Conservation (phyloP, 1,284 basidiomycete genomes). For the Puccinia triticina region DNA sequence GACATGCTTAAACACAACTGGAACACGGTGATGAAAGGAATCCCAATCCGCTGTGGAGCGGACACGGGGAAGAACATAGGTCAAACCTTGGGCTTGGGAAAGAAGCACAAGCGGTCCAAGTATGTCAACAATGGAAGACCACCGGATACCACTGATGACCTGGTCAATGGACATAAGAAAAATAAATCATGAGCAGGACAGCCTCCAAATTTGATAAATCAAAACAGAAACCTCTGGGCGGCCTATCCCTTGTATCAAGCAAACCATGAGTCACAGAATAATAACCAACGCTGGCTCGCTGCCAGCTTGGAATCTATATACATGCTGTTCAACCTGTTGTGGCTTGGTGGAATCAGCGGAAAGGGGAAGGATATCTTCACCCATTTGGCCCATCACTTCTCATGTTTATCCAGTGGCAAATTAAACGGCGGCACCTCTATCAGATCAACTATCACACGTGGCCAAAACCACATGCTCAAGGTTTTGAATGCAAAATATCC, state of each 20-base stretch:
- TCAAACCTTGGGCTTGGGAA: neutral
- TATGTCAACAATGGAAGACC: slow-evolving; percentile 6
- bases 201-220: too few relatives aligned
- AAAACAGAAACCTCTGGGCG: neutral
- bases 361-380: too few relatives aligned
- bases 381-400: too few relatives aligned
- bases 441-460: too few relatives aligned
- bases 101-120: neutral
- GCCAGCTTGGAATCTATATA: neutral
- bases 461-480: too few relatives aligned
- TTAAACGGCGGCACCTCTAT: too few relatives aligned
- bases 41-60: slow-evolving; percentile 4
- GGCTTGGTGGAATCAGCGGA: neutral
- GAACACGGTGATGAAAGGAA: neutral
- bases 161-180: too few relatives aligned
- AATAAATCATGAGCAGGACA: too few relatives aligned
- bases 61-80: neutral
- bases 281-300: neutral
- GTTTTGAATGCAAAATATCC: too few relatives aligned
- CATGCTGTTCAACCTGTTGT: neutral
- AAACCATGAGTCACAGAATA: neutral
- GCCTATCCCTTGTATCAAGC: neutral
- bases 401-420: too few relatives aligned
- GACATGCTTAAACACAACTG: too few relatives aligned
- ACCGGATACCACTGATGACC: too few relatives aligned